Percentiles rank a stretch among this genome's conserved stretches.
Evolutionary conservation across 2,329 filamentous ascomycete species (phyloP).

Genomic region (Fusarium brachygibbosum): DNA sequence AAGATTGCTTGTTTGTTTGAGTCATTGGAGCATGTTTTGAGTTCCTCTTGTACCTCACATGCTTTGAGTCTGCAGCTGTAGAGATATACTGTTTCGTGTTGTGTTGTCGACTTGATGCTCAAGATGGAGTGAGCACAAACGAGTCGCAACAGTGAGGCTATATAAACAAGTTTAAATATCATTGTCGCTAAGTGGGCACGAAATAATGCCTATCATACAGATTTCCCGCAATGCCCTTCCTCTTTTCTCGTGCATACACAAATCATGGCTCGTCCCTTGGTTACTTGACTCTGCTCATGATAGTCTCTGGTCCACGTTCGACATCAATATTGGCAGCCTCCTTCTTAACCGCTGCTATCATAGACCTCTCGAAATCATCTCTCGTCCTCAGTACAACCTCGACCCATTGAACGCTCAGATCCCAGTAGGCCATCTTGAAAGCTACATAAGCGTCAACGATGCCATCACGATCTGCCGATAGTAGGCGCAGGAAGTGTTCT

Average conservation of each 20-base stretch:
- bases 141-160: constrained; percentile 16
- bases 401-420: constrained; percentile 94
- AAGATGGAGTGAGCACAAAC: constrained; percentile 6
- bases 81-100: constrained; percentile 19
- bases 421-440: constrained; percentile 92
- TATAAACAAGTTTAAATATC: constrained; percentile 30
- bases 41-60: constrained; percentile 2
- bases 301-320: constrained; percentile 85
- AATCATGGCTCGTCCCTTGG: constrained; percentile 16
- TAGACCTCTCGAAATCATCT: constrained; percentile 93
- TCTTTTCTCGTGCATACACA: constrained; percentile 12
- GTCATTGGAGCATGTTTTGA: constrained; percentile 21
- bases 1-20: constrained; percentile 29
- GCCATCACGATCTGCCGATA: constrained; percentile 80
- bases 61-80: constrained; percentile 18
- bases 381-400: constrained; percentile 88
- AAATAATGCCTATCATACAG: constrained; percentile 38
- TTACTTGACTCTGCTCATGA: constrained; percentile 93
- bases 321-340: constrained; percentile 88
- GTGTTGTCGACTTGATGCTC: constrained; percentile 6
- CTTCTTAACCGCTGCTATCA: constrained; percentile 90
- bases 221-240: constrained; percentile 14
- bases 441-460: constrained; percentile 83
- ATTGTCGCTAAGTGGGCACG: constrained; percentile 40
- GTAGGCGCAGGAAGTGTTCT: constrained; percentile 82